Evolutionary conservation across 2,329 filamentous ascomycete genomes (phyloP).

Genomic region (Sordariomycetes sp.): DNA sequence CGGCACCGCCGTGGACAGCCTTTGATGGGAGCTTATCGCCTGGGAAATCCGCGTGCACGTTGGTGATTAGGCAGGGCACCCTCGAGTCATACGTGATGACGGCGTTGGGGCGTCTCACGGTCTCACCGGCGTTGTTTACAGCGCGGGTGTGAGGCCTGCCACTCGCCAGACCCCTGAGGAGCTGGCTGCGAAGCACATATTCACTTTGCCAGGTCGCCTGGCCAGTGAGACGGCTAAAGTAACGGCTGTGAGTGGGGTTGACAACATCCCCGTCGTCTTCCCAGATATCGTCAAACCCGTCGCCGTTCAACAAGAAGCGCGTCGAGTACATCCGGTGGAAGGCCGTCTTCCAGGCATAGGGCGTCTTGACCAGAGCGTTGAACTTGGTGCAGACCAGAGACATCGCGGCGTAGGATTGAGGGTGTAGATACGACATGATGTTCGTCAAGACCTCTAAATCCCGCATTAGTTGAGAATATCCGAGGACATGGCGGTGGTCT

Average conservation of each 20-base stretch:
- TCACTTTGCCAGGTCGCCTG: slow-evolving; percentile 94
- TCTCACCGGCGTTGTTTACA: slow-evolving; percentile 31
- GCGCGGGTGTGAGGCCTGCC: slow-evolving; percentile 60
- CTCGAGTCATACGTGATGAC: slow-evolving; percentile 81
- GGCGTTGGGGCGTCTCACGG: slow-evolving; percentile 57
- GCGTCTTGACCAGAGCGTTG: slow-evolving; percentile 75
- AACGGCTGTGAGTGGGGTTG: slow-evolving; percentile 57
- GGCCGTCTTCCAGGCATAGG: slow-evolving; percentile 87
- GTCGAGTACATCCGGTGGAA: slow-evolving; percentile 71
- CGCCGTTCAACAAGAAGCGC: slow-evolving; percentile 16
- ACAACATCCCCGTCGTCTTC: slow-evolving; percentile 34
- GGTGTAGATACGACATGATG: slow-evolving; percentile 79
- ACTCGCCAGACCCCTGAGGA: slow-evolving; percentile 69
- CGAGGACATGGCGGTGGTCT: slow-evolving; percentile 6
- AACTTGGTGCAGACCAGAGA: slow-evolving; percentile 83
- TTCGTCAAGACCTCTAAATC: slow-evolving; percentile 78
- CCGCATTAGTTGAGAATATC: slow-evolving; percentile 1
- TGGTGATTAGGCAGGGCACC: slow-evolving; percentile 67
- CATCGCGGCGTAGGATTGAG: slow-evolving; percentile 70
- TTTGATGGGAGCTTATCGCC: slow-evolving; percentile 63
- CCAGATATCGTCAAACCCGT: slow-evolving; percentile 15
- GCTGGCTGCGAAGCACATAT: slow-evolving; percentile 77
- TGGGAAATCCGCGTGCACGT: slow-evolving; percentile 67
- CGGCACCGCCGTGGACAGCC: slow-evolving; percentile 74
- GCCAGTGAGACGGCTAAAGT: slow-evolving; percentile 72